Evolutionary conservation across 2,329 filamentous ascomycete species (phyloP).

Genomic region (Neospermospora avenae): DNA sequence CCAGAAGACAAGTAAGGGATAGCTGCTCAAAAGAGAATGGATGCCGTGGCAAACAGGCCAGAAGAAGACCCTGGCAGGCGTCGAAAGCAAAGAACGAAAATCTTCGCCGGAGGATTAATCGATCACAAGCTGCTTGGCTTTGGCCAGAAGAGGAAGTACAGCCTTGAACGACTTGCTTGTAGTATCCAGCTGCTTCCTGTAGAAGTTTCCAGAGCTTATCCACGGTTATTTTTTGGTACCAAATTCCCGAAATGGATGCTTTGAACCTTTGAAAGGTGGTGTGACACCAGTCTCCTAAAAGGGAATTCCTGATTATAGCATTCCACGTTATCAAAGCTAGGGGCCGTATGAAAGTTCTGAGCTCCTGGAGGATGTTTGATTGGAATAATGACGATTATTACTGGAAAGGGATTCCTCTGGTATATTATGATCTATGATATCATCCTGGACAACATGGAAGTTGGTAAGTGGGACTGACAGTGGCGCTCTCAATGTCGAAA

Average conservation of each 20-base stretch:
- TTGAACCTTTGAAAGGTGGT: background rate
- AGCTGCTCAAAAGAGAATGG: slow-evolving; percentile 6
- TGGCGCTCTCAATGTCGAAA: background rate
- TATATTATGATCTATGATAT: background rate
- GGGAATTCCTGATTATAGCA: background rate
- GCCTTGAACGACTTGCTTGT: background rate
- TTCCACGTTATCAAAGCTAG: background rate
- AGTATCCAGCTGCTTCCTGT: slow-evolving; percentile 9
- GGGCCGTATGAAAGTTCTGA: background rate
- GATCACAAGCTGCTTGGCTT: background rate
- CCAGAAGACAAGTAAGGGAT: slow-evolving; percentile 11
- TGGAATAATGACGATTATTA: slow-evolving; percentile 2
- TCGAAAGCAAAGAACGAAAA: background rate
- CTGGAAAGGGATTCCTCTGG: background rate
- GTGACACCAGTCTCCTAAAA: background rate
- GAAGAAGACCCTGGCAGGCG: slow-evolving; percentile 8
- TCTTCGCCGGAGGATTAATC: background rate
- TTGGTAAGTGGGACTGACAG: slow-evolving; percentile 3
- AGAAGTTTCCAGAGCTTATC: slow-evolving; percentile 14
- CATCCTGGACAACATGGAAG: background rate
- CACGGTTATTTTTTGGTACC: slow-evolving; percentile 1
- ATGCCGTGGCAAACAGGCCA: slow-evolving; percentile 1
- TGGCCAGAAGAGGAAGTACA: background rate
- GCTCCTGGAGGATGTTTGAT: background rate
- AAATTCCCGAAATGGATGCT: background rate